phyloP scores from a whole-genome alignment of 257 asterid genomes.

The Misopates orontium region DNA sequence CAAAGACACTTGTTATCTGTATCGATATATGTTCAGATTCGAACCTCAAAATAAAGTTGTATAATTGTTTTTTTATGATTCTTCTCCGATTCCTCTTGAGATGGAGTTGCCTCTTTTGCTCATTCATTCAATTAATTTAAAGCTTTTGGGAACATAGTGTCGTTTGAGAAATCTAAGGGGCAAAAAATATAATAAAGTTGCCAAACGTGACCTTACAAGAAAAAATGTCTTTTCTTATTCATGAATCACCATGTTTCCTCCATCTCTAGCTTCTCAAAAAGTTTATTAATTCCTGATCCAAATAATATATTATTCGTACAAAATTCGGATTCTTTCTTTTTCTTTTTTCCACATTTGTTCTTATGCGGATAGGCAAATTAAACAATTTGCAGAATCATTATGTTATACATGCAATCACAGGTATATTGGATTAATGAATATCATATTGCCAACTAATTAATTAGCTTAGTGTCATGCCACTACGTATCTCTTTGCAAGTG shows the following conservation, averaged over 20 bases:
- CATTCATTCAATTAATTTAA: not conserved
- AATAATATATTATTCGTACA: conserved; percentile 17
- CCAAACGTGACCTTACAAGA: conserved; percentile 22
- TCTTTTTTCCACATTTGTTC: conserved; percentile 24
- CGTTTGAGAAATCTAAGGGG: conserved; percentile 43
- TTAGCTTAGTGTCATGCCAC: too few species aligned
- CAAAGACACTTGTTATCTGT: conserved; percentile 1
- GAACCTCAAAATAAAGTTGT: not conserved
- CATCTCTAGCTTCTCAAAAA: too few species aligned
- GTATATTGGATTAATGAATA: too few species aligned
- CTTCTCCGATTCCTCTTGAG: conserved; percentile 1
- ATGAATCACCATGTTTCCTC: conserved; percentile 35
- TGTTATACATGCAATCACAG: too few species aligned
- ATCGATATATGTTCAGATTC: not conserved
- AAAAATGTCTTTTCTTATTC: conserved; percentile 38
- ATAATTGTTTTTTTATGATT: not conserved
- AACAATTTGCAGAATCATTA: too few species aligned
- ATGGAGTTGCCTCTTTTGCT: not conserved
- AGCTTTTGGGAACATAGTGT: conserved; percentile 17
- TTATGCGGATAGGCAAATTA: too few species aligned
- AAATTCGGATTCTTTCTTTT: not conserved
- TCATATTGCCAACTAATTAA: too few species aligned
- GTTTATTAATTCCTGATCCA: too few species aligned
- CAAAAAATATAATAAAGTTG: conserved; percentile 7
- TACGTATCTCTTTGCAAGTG: not conserved